Evolutionary conservation across 306 rosid species (phyloP).

Genomic region (Medicago lupulina): DNA sequence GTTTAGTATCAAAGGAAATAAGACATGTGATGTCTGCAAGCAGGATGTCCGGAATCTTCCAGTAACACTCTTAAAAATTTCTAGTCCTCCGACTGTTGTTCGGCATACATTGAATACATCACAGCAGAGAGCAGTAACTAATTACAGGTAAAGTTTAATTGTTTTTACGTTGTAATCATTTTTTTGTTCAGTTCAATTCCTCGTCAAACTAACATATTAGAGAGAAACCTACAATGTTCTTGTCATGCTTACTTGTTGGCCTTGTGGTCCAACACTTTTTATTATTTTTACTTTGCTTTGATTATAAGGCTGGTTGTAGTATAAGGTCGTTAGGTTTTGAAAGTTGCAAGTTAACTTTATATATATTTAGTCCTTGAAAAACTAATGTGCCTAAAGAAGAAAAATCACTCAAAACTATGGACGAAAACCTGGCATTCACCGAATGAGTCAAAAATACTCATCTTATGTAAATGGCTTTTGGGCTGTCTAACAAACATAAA

Average conservation of each 20-base stretch:
- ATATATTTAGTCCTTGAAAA: neutral
- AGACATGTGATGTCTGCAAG: conserved; percentile 88
- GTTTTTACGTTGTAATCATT: conserved; percentile 19
- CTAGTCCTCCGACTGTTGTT: conserved; percentile 46
- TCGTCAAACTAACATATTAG: conserved; percentile 6
- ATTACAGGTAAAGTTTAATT: conserved; percentile 63
- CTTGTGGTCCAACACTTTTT: neutral
- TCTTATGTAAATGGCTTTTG: neutral
- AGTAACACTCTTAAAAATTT: conserved; percentile 78
- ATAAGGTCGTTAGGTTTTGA: neutral
- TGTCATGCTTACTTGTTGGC: neutral
- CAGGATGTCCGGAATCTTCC: conserved; percentile 79
- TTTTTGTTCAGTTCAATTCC: conserved; percentile 18
- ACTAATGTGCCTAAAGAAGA: neutral
- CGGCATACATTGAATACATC: conserved; percentile 48
- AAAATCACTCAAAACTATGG: neutral
- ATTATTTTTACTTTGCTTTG: conserved; percentile 4
- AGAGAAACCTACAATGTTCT: no score
- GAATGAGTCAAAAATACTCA: neutral
- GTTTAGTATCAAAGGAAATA: conserved; percentile 95
- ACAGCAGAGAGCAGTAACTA: conserved; percentile 51
- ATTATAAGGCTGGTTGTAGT: conserved; percentile 6
- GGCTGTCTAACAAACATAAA: neutral
- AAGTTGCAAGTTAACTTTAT: neutral
- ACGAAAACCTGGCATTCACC: neutral